A percentile compares a stretch with the other conserved stretches of the same genome.
phyloP scores from a whole-genome alignment of 768 basidiomycete genomes.

The Suillus clintonianus region DNA sequence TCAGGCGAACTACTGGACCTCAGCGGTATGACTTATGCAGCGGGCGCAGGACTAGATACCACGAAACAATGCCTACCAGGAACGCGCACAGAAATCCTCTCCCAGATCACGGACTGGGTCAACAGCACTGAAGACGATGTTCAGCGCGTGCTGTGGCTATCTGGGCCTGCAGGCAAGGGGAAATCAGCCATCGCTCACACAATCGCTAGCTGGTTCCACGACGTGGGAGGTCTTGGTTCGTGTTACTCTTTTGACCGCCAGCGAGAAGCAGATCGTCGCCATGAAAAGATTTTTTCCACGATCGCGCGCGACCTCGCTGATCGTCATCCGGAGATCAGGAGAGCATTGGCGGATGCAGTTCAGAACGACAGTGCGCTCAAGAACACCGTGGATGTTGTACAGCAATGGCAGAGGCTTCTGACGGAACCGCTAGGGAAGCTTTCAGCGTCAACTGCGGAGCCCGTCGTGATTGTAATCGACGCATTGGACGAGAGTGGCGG shows the following conservation, averaged over 20 bases:
- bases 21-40: neutral
- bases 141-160: slow-evolving; percentile 20
- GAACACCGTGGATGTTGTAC: neutral
- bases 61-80: slow-evolving; percentile 16
- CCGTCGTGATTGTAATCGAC: slow-evolving; percentile 27
- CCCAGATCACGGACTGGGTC: slow-evolving; percentile 28
- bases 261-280: slow-evolving; percentile 6
- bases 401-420: slow-evolving; percentile 4
- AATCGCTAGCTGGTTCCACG: slow-evolving; percentile 7
- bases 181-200: slow-evolving; percentile 19
- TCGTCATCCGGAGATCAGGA: neutral
- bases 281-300: slow-evolving; percentile 15
- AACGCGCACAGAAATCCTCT: slow-evolving; percentile 25
- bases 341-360: neutral
- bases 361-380: neutral
- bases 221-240: slow-evolving; percentile 15
- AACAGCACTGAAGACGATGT: slow-evolving; percentile 7
- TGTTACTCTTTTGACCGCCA: slow-evolving; percentile 5
- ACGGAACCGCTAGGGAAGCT: neutral
- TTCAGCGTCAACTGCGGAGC: neutral
- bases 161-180: slow-evolving; percentile 25
- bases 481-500: slow-evolving; percentile 19
- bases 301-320: slow-evolving; percentile 20
- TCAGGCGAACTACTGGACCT: neutral
- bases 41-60: slow-evolving; percentile 6